These are phyloP conservation scores for Dipteronia dyeriana DNA, from an alignment of 345 rosid species.

Conservation along the genomic window DNA sequence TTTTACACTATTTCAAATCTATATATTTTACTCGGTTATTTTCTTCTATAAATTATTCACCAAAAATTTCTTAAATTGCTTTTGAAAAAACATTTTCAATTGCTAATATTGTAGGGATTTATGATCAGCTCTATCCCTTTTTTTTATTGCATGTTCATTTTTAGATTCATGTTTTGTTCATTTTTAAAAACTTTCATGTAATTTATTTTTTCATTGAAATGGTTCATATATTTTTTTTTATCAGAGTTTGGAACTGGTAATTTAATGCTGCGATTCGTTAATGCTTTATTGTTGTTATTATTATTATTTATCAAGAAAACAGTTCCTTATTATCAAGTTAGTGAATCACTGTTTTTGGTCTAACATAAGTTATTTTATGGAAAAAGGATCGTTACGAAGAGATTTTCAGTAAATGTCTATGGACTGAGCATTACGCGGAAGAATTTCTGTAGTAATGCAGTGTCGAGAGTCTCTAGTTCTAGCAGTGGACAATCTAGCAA, in stretches of 20 bases:
- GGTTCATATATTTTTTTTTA: background rate
- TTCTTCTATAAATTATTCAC: background rate
- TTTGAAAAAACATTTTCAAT: background rate
- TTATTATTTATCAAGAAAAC: background rate
- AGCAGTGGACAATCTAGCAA: conserved; percentile 12
- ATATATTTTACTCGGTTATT: background rate
- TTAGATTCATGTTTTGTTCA: background rate
- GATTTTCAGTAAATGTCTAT: conserved; percentile 23
- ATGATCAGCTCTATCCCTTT: background rate
- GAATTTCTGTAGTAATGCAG: conserved; percentile 29
- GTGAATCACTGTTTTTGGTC: background rate
- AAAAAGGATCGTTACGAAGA: conserved; percentile 37
- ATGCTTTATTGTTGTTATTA: background rate
- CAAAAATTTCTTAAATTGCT: background rate
- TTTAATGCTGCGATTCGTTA: background rate
- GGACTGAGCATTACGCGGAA: conserved; percentile 26
- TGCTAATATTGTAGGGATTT: too few relatives aligned
- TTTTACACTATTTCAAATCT: background rate
- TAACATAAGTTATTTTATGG: background rate
- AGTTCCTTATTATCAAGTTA: background rate
- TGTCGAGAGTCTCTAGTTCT: conserved; percentile 20
- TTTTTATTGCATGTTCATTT: background rate
- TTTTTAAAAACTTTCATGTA: background rate
- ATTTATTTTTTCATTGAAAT: background rate
- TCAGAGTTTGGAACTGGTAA: too few relatives aligned